Evolutionary conservation across 2,329 filamentous ascomycete species (phyloP).

Genomic region (Ophiostoma angusticollis): DNA sequence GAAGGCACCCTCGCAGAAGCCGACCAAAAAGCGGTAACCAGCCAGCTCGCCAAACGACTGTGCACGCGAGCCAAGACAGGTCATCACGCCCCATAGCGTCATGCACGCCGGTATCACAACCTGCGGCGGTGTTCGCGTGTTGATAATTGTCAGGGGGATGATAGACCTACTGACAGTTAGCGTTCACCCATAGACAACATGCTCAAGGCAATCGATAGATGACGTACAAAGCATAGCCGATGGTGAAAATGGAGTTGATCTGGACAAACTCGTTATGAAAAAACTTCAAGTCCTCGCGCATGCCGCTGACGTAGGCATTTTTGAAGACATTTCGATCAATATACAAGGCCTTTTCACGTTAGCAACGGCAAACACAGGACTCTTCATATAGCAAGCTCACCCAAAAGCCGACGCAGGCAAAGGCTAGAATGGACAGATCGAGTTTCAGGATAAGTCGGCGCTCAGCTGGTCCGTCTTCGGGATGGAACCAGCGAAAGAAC

Average conservation of each 20-base stretch:
- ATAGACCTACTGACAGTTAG: neutral
- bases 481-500: conserved; percentile 2
- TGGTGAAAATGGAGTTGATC: conserved; percentile 39
- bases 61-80: neutral
- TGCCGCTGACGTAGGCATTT: conserved; percentile 29
- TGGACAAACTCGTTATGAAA: conserved; percentile 40
- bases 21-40: conserved; percentile 3
- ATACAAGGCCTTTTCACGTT: neutral
- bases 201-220: conserved; percentile 20
- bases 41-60: conserved; percentile 1
- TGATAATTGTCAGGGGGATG: conserved; percentile 19
- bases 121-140: conserved; percentile 20
- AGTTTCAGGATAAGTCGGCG: conserved; percentile 22
- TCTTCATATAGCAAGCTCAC: conserved; percentile 4
- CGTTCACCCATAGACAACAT: no score
- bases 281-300: conserved; percentile 39
- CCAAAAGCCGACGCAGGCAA: conserved; percentile 20
- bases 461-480: conserved; percentile 18
- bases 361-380: neutral
- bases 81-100: conserved; percentile 5
- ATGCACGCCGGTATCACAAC: conserved; percentile 24
- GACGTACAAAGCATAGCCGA: conserved; percentile 43
- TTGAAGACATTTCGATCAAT: conserved; percentile 9
- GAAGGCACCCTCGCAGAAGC: conserved; percentile 5
- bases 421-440: conserved; percentile 24